phyloP scores from a whole-genome alignment of 1,284 basidiomycete genomes.

The Papiliotrema nemorosa region DNA sequence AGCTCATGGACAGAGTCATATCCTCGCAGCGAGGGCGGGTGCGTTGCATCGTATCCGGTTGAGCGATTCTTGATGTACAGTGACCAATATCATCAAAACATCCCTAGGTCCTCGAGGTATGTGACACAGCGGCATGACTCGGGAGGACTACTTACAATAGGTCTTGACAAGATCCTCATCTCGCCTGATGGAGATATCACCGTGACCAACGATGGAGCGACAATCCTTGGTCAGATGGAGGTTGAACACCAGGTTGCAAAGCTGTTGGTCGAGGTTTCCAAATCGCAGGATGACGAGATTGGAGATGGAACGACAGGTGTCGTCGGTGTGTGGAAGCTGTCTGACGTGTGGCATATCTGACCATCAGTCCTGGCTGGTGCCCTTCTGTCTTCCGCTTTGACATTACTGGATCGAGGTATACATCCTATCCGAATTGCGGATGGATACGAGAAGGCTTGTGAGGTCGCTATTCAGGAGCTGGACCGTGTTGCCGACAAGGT shows the following conservation, averaged over 20 bases:
- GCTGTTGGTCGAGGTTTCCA: conserved; percentile 86
- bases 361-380: conserved; percentile 87
- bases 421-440: conserved; percentile 98
- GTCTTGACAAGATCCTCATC: conserved; percentile 98
- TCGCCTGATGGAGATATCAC: conserved; percentile 98
- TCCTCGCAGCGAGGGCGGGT: conserved; percentile 72
- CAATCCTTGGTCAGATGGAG: conserved; percentile 93
- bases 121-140: neutral
- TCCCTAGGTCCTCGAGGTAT: conserved; percentile 88
- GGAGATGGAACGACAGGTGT: conserved; percentile 99
- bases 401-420: conserved; percentile 91
- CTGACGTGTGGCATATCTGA: neutral
- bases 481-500: conserved; percentile 90
- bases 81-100: conserved; percentile 92
- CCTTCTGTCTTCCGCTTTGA: conserved; percentile 61
- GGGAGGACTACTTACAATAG: conserved; percentile 50
- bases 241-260: conserved; percentile 99
- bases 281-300: conserved; percentile 98
- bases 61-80: conserved; percentile 48
- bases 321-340: conserved; percentile 64
- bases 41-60: neutral
- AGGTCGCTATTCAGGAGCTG: conserved; percentile 82
- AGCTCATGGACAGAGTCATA: conserved; percentile 66
- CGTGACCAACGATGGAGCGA: conserved; percentile 97
- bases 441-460: conserved; percentile 92